A percentile compares a stretch with the other conserved stretches of the same genome.
phyloP scores from a whole-genome alignment of 2,329 filamentous ascomycete genomes.

The Pseudogymnoascus sp. region DNA sequence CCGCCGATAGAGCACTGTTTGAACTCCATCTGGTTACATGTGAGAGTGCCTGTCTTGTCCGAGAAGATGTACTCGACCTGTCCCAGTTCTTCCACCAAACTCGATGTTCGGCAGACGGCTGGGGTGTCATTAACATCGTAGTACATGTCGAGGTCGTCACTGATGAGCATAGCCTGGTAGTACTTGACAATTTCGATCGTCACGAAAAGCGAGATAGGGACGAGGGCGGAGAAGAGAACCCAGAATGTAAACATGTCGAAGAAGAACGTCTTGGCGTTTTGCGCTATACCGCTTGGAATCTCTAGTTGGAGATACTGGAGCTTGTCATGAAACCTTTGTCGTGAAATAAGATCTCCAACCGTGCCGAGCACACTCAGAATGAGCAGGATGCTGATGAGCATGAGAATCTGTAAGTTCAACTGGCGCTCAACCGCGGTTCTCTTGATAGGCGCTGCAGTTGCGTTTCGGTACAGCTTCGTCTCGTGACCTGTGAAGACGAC shows the following conservation, averaged over 20 bases:
- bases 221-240: constrained; percentile 93
- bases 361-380: constrained; percentile 83
- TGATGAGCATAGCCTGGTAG: constrained; percentile 94
- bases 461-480: constrained; percentile 98
- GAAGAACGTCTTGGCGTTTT: constrained; percentile 72
- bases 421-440: constrained; percentile 90
- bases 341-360: constrained; percentile 78
- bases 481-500: constrained; percentile 98
- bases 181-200: constrained; percentile 98
- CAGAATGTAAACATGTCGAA: constrained; percentile 96
- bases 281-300: constrained; percentile 45
- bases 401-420: constrained; percentile 87
- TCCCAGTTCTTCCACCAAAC: constrained; percentile 90
- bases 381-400: constrained; percentile 79
- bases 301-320: constrained; percentile 68
- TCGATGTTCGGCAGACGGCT: constrained; percentile 91
- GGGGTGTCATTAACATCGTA: constrained; percentile 93
- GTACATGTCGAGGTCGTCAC: constrained; percentile 96
- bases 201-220: constrained; percentile 96
- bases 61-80: constrained; percentile 99
- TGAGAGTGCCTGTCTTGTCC: constrained; percentile 93
- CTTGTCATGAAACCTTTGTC: constrained; percentile 53
- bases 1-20: constrained; percentile 90
- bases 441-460: constrained; percentile 94
- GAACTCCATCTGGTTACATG: constrained; percentile 99